Conservation (phyloP, 257 asterid genomes). For the Solanum dulcamara region DNA sequence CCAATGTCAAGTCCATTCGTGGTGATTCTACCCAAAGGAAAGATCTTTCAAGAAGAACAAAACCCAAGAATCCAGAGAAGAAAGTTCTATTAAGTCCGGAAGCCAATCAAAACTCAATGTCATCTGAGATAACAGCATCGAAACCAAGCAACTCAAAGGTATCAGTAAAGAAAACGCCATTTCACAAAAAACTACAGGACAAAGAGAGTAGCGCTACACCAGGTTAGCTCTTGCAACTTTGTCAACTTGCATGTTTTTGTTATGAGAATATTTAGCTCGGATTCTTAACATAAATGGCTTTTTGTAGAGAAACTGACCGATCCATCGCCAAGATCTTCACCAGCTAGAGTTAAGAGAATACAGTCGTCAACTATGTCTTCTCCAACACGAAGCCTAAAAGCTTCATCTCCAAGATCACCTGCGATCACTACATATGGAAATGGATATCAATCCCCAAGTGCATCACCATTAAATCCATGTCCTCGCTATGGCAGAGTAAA, state of each 20-base stretch:
- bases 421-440: conserved; percentile 7
- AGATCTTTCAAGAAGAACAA: background rate
- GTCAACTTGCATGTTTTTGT: background rate
- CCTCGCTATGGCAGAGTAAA: conserved; percentile 20
- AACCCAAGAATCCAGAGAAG: conserved; percentile 47
- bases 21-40: background rate
- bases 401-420: conserved; percentile 15
- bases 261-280: background rate
- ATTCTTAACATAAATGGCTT: background rate
- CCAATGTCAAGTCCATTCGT: background rate
- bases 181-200: conserved; percentile 20
- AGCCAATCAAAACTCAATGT: conserved; percentile 10
- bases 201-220: conserved; percentile 16
- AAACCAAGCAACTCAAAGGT: conserved; percentile 13
- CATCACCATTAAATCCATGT: conserved; percentile 40
- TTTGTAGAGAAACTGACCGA: conserved; percentile 20
- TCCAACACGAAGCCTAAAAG: conserved; percentile 12
- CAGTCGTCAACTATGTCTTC: conserved; percentile 24
- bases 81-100: conserved; percentile 2
- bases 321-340: conserved; percentile 25
- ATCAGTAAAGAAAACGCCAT: conserved; percentile 16
- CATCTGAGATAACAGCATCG: conserved; percentile 4
- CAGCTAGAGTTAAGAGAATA: conserved; percentile 17
- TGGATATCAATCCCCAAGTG: conserved; percentile 19
- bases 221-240: conserved; percentile 19